Evolutionary conservation across 2,329 filamentous ascomycete species (phyloP), one percentile per base, ranked within the genome.

Genomic region (Leptographium lundbergii): DNA sequence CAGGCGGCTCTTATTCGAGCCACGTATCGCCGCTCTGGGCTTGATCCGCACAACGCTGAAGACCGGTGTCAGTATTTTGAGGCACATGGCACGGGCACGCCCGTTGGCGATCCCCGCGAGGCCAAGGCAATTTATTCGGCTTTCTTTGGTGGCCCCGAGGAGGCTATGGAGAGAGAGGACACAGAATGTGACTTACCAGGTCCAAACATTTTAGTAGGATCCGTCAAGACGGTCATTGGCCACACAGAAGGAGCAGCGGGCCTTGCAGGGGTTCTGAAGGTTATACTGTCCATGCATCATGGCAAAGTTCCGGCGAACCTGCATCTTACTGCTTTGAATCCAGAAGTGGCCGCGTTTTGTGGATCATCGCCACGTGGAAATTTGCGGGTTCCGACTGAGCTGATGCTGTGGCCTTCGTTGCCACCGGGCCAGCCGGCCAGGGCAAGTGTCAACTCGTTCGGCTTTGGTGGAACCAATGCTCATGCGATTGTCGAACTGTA

Each of bases 231-330:
- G 0, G 67, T 76, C 3, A 69, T 77, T 36, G 78, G 78, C 22
- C 78, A 81, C 62, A 74, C 74, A 0, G 78, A 81, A 64, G 75
- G 75, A 10, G 71, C 74, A 1, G 76, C 77, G 2, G 78, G 78
- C 0, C 65, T 81, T 19, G 77, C 77, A 0, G 75, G 75, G 9
- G 57, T 80, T 9, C 67, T 81, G 24, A 78, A 77, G 63, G 70
- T 73, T 0, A 63, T 76, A 0, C 66, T 74, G 29, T 67, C 70
- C 50, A 69, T 80, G 64, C 70, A 73, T 55, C 66, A 76, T 39
- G 67, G 66, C 9, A 61, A 61, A 0, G 63, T 79, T 2, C 72
- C 74, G 0, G 74, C 74, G 1, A 78, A 78, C 57, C 66, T 76
- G 9, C 73, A 75, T 48, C 68, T 78, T 36, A 60, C 72, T 1